A percentile compares a stretch with the other conserved stretches of the same genome.
Conservation (phyloP, 2,329 filamentous ascomycete genomes). For the Phialophora verrucosa region DNA sequence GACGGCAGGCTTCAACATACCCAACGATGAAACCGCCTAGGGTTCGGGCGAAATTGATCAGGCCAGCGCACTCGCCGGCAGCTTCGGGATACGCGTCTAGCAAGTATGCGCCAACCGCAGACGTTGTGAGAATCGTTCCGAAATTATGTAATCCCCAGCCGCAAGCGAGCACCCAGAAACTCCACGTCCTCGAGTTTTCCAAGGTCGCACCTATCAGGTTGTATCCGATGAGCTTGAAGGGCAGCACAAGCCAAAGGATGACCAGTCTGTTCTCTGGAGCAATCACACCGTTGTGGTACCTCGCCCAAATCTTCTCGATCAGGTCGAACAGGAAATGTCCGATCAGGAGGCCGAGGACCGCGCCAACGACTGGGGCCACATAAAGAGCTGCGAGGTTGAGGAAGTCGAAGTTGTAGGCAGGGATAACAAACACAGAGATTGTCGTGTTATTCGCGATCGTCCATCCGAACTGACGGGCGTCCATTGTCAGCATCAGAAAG, state of each 20-base stretch:
- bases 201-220: slow-evolving; percentile 38
- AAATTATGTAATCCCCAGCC: slow-evolving; percentile 61
- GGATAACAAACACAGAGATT: slow-evolving; percentile 56
- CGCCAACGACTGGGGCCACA: slow-evolving; percentile 60
- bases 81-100: slow-evolving; percentile 61
- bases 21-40: slow-evolving; percentile 51
- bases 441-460: slow-evolving; percentile 63
- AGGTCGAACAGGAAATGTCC: slow-evolving; percentile 63
- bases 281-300: slow-evolving; percentile 56
- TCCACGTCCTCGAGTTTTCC: slow-evolving; percentile 33
- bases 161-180: slow-evolving; percentile 54
- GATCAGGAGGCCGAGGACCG: slow-evolving; percentile 56
- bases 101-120: slow-evolving; percentile 57
- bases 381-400: slow-evolving; percentile 60
- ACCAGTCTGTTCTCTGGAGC: slow-evolving; percentile 62
- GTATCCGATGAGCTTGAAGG: slow-evolving; percentile 54
- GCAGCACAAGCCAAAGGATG: slow-evolving; percentile 53
- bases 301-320: slow-evolving; percentile 54
- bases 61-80: slow-evolving; percentile 58
- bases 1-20: slow-evolving; percentile 39
- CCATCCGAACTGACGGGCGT: slow-evolving; percentile 52
- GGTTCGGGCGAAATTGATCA: slow-evolving; percentile 57
- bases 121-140: slow-evolving; percentile 61
- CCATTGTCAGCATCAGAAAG: slow-evolving; percentile 46
- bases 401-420: slow-evolving; percentile 56